phyloP scores from a whole-genome alignment of 2,329 filamentous ascomycete species.

The Xylariaceae sp. region DNA sequence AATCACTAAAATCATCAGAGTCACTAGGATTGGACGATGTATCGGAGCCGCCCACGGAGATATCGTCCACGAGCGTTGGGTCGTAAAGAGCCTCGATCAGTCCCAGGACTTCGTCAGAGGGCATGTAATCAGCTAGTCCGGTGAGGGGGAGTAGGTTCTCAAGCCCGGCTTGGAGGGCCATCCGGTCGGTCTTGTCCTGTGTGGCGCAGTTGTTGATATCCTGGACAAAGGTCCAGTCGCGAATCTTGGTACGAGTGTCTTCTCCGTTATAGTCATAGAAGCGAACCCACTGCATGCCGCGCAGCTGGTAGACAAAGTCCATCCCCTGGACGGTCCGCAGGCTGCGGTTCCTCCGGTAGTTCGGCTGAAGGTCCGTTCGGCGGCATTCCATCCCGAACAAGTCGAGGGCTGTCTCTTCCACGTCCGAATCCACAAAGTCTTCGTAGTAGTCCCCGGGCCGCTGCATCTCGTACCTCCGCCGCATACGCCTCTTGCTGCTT shows the following conservation, averaged over 20 bases:
- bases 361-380: conserved; percentile 35
- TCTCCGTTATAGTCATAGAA: conserved; percentile 36
- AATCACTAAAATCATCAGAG: too few relatives aligned
- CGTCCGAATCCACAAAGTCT: conserved; percentile 14
- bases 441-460: not conserved
- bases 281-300: conserved; percentile 37
- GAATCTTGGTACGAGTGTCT: conserved; percentile 15
- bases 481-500: conserved; percentile 23
- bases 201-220: conserved; percentile 28
- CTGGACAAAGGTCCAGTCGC: conserved; percentile 31
- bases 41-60: conserved; percentile 5
- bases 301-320: conserved; percentile 39
- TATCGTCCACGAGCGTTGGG: conserved; percentile 4
- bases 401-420: conserved; percentile 4
- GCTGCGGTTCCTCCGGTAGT: conserved; percentile 32
- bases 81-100: conserved; percentile 23
- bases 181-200: conserved; percentile 17
- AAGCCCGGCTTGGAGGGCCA: conserved; percentile 17
- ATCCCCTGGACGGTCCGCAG: conserved; percentile 40
- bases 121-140: conserved; percentile 14
- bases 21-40: too few relatives aligned
- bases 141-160: conserved; percentile 21
- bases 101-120: conserved; percentile 14
- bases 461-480: conserved; percentile 35
- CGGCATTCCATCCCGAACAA: conserved; percentile 14